Evolutionary conservation across 1,284 basidiomycete species (phyloP), one percentile per base, ranked within the genome.

Genomic region (Erythrobasidium hasegawianum): DNA sequence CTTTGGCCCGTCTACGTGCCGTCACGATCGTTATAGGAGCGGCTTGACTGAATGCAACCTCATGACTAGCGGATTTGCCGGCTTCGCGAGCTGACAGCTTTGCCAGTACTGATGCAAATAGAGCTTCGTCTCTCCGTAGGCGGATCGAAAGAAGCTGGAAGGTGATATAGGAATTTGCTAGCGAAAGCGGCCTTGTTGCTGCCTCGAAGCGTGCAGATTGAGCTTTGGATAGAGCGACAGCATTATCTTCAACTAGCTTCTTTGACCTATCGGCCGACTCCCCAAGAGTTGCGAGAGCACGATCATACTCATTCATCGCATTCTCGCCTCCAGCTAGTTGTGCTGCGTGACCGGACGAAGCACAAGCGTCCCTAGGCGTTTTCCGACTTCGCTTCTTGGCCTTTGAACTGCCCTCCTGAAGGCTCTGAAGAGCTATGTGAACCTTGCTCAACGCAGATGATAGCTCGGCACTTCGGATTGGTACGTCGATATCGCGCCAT

Each of bases 401-500:
- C 70, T 73, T 77, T 60, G 86, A 77, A 71, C 80, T 83, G 59
- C 78, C 78, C 22, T 58, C 45, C 57, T 76, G 69, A 41, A 81
- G 70, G 40, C 70, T 76, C n/a, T 70, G 75, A 72, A 93, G 84
- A 1, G 88, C 90, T 13, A 87, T 84, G 73, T 93, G 89, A 2
- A 95, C 88, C 72, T 85, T 87, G 67, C 90, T 78, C 68, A 97
- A 80, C 18, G 89, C 89, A 73, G 89, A 89, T 57, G 97, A 91
- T 57, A 98, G 80, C 79, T 98, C 93, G 0, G 92, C 90, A 72
- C 88, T 92, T 61, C 93, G 84, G 53, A 97, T 83, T 16, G 92
- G 90, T 9, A 97, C n/a, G 29, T 65, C 56, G 38, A 65, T 39
- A 26, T 65, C 62, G 11, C 62, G 62, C 62, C 62, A 65, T 14